Base-by-base conservation (phyloP, 2,329 filamentous ascomycete species). In the Calonectria honghensis region DNA sequence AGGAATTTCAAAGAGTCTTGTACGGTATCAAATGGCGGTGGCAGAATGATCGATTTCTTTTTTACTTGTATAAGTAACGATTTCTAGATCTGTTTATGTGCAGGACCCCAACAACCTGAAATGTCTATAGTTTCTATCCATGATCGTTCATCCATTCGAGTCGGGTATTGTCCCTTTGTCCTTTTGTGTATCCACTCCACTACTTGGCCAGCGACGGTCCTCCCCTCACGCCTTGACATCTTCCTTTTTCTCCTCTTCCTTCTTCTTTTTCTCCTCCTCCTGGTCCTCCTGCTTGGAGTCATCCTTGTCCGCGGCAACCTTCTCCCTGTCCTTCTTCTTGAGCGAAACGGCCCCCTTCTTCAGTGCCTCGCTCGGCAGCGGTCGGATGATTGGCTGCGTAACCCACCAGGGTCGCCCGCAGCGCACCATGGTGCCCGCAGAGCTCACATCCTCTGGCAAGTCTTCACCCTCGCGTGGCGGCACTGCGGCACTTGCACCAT, bases 321-420 rank as follows among this genome's bases (percentile, higher is more conserved):
- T 84, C 61, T 86, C 87, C 81, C 85, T 88, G 39, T 90, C 89
- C 83, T 96, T 96, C 87, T 95, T 96, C 80, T 93, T 95, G 75
- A 93, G 83, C 72, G 89, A 91, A 83, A 98, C 89, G 3, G 94
- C 93, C 0, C 96, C 96, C 83, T 95, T 96, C 76, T 93, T 93
- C 77, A 97, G 81, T 3, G 97, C 97, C 86, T 98, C 96, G 79
- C 94, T 94, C 0, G 97, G 97, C 81, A 98, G 84, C 51, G 96
- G 96, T 71, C 96, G 88, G 9, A 98, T 91, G 80, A 98, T 95
- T 5, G 96, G 94, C 86, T 98, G 96, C 68, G 93, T 95, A 5
- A 98, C 90, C 95, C 95, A 98, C 91, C 93, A 98, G 1, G 96
- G 96, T 77, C 95, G 87, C 83, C 93, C 93, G 82, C 95, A 98